A percentile compares a stretch with the other conserved stretches of the same genome.
Evolutionary conservation across 1,284 basidiomycete species (phyloP).

Genomic region (Trichosporon faecale): DNA sequence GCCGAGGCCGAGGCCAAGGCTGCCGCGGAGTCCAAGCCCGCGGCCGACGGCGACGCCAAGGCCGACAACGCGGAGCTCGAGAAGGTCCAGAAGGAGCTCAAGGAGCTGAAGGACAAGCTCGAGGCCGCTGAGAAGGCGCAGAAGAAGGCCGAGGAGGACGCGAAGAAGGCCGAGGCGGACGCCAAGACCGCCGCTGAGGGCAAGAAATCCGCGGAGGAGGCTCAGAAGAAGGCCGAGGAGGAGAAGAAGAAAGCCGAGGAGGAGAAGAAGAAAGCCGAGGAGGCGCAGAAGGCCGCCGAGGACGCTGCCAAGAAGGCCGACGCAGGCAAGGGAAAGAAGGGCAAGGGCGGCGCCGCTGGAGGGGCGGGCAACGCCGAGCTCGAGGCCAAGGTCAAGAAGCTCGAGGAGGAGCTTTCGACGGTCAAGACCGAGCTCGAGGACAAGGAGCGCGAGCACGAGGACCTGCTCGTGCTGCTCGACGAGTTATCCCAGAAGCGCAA

Average conservation of each 20-base stretch:
- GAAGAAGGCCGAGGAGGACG: not conserved
- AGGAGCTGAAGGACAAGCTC: conserved; percentile 20
- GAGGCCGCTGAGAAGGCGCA: not conserved
- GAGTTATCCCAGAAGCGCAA: conserved; percentile 82
- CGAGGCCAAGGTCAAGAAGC: conserved; percentile 7
- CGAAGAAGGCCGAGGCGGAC: not conserved
- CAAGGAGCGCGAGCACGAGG: conserved; percentile 40
- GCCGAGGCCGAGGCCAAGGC: conserved; percentile 27
- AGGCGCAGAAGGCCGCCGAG: not conserved
- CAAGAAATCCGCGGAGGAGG: not conserved
- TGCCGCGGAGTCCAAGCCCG: conserved; percentile 24
- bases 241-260: not conserved
- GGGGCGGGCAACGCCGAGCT: conserved; percentile 11
- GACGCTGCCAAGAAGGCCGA: not conserved
- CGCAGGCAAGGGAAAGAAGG: conserved; percentile 22
- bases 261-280: not conserved
- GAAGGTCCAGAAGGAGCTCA: conserved; percentile 28
- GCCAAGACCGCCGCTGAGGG: conserved; percentile 8
- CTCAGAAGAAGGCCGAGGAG: not conserved
- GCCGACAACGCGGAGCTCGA: conserved; percentile 34
- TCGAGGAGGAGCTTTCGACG: not conserved
- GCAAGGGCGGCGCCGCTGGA: conserved; percentile 24
- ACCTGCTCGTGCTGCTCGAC: conserved; percentile 86
- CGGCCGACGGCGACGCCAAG: conserved; percentile 25
- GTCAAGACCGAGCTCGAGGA: conserved; percentile 11